Base-by-base conservation (phyloP, 2,329 filamentous ascomycete genomes). In the Cladosporium sp. region DNA sequence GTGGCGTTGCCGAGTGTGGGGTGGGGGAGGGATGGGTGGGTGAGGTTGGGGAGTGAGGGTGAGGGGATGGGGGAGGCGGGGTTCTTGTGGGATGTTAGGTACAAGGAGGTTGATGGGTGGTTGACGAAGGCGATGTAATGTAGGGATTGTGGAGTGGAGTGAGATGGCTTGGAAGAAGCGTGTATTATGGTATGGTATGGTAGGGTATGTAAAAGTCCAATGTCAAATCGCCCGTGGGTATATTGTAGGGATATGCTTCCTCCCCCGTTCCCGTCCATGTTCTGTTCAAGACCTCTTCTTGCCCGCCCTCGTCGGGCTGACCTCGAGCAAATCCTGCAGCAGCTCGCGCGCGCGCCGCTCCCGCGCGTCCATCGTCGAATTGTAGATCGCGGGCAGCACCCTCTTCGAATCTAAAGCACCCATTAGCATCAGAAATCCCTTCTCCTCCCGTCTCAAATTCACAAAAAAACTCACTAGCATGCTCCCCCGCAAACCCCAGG, bases 401-500 rank as follows among this genome's bases (percentile, higher is more conserved):
- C 80, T 78, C 54, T 71, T 70, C 58, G 83, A 67, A 57, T 70
- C 68, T 71, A 9, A 37, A 19, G 44, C 60, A 48, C 14, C 22
- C 7, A 9, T 52, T 28, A 52, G 49, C 38, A 22, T 41, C 9
- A 5, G 37, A 5, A 42, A 52, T 37, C 14, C 6, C 18, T 14
- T 10, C 22, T 18, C 3, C 28, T 49, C 7, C 3, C 14, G 14
- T 22, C 7, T 28, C 5, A 28, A 28, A 28, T 1, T 28, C 22
- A 41, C 33, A 37, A 4, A 49, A 38, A 43, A 33, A 74, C 75
- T 68, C 82, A 77, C 92, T 89, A 42, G 87, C 89, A 74, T 95
- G 89, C 58, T 87, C 82, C 49, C 77, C 73, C 6, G 86, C 87
- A 67, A 95, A 95, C 2, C 84, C 81, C 48, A 91, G 74, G 54